These are phyloP conservation scores for Talaromyces sp. DNA, from an alignment of 2,329 filamentous ascomycete genomes.

Conservation along the genomic window DNA sequence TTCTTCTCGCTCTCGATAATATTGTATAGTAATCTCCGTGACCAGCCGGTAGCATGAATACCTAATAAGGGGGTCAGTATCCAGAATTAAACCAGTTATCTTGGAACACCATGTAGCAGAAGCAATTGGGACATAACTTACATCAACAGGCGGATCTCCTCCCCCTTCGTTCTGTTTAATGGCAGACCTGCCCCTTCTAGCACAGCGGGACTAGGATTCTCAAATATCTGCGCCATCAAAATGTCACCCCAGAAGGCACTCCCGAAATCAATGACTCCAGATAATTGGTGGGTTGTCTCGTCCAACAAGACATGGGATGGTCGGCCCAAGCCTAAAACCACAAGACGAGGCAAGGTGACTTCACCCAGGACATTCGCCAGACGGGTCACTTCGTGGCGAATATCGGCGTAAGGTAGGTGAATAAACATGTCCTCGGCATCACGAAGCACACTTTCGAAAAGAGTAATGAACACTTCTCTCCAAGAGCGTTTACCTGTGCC, in stretches of 20 bases:
- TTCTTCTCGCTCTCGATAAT: slow-evolving; percentile 41
- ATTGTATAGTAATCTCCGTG: slow-evolving; percentile 41
- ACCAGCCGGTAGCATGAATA: slow-evolving; percentile 45
- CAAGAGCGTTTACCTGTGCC: slow-evolving; percentile 54
- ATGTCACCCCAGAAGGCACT: slow-evolving; percentile 61
- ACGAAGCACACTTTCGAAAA: slow-evolving; percentile 57
- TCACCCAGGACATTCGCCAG: slow-evolving; percentile 52
- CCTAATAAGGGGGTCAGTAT: slow-evolving; percentile 21
- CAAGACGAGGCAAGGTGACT: slow-evolving; percentile 55
- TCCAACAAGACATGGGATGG: slow-evolving; percentile 57
- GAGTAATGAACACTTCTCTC: slow-evolving; percentile 55
- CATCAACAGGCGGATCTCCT: slow-evolving; percentile 38
- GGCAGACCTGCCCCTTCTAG: slow-evolving; percentile 40
- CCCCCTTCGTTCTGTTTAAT: slow-evolving; percentile 23
- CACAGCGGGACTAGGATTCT: slow-evolving; percentile 37
- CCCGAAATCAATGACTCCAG: slow-evolving; percentile 57
- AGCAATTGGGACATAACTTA: slow-evolving; percentile 11
- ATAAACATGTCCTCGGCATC: slow-evolving; percentile 63
- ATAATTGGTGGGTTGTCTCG: slow-evolving; percentile 49
- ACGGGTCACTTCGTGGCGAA: slow-evolving; percentile 53
- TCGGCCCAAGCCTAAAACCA: slow-evolving; percentile 53
- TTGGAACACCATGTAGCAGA: neutral
- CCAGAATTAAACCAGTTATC: neutral
- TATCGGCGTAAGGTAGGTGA: slow-evolving; percentile 58
- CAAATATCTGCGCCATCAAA: slow-evolving; percentile 56